phyloP scores from a whole-genome alignment of 768 basidiomycete species.

The Russula griseocarnosa region DNA sequence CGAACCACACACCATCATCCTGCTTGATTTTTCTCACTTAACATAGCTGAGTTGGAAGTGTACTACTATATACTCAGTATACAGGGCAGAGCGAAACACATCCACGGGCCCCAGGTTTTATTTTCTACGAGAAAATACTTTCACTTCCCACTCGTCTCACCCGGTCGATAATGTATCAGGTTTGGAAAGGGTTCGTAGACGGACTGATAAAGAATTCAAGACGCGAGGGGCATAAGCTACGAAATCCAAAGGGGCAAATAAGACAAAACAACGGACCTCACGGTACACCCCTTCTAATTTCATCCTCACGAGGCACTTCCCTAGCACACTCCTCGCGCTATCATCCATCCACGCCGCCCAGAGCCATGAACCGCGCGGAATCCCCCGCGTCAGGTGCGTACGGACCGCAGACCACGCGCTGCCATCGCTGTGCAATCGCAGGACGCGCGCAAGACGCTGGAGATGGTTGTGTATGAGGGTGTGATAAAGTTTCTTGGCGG shows the following conservation, averaged over 20 bases:
- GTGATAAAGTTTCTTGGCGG: constrained; percentile 55
- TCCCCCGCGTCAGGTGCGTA: constrained; percentile 41
- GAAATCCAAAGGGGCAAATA: not conserved
- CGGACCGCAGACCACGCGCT: constrained; percentile 50
- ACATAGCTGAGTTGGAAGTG: too few species aligned
- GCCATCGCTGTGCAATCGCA: constrained; percentile 50
- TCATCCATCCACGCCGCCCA: constrained; percentile 43
- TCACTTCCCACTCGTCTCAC: not conserved
- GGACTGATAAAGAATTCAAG: constrained; percentile 37
- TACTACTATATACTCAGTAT: too few species aligned
- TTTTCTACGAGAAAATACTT: not conserved
- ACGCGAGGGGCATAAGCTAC: not conserved
- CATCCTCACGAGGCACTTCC: constrained; percentile 59
- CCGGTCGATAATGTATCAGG: constrained; percentile 45
- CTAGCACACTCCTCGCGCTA: constrained; percentile 37
- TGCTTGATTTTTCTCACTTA: too few species aligned
- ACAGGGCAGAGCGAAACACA: not conserved
- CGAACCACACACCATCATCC: not conserved
- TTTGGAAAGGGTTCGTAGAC: constrained; percentile 52
- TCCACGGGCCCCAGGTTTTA: not conserved
- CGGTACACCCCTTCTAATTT: constrained; percentile 53
- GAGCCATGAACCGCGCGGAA: constrained; percentile 45
- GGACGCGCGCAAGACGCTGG: constrained; percentile 51
- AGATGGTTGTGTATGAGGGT: constrained; percentile 58
- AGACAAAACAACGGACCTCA: constrained; percentile 41